Evolutionary conservation across 2,329 filamentous ascomycete genomes (phyloP).

Genomic region (Trichoderma harzianum): DNA sequence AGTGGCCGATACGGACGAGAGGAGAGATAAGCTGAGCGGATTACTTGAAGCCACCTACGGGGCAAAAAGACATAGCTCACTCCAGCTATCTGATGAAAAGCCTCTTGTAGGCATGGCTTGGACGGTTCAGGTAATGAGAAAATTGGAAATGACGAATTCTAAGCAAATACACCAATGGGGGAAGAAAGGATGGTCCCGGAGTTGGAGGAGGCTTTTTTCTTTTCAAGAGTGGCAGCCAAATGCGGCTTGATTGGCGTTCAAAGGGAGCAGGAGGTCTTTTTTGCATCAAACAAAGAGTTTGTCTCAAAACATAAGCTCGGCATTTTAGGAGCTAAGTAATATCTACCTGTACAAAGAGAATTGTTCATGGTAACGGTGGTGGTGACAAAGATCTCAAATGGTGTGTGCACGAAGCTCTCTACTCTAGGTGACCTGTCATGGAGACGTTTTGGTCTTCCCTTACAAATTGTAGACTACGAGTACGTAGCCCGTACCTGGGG

Average conservation of each 20-base stretch:
- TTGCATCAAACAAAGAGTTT: neutral
- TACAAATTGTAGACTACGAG: neutral
- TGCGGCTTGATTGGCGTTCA: neutral
- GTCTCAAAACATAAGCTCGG: neutral
- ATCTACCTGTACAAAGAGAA: neutral
- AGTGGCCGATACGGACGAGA: neutral
- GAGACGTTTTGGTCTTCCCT: neutral
- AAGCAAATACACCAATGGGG: neutral
- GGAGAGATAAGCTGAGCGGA: neutral
- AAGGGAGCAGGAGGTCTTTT: neutral
- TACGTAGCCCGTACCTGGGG: neutral
- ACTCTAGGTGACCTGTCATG: neutral
- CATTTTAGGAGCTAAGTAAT: neutral
- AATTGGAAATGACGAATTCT: neutral
- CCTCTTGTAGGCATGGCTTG: neutral
- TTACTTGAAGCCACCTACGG: neutral
- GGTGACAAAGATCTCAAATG: neutral
- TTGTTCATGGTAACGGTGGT: neutral
- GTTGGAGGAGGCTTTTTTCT: neutral
- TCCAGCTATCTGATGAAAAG: neutral
- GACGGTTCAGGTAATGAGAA: neutral
- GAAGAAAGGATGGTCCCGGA: neutral
- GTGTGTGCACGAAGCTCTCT: neutral
- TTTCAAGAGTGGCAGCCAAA: neutral
- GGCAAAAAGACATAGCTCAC: neutral